Base-by-base conservation (phyloP, 2,329 filamentous ascomycete species). In the Thyridium curvatum region DNA sequence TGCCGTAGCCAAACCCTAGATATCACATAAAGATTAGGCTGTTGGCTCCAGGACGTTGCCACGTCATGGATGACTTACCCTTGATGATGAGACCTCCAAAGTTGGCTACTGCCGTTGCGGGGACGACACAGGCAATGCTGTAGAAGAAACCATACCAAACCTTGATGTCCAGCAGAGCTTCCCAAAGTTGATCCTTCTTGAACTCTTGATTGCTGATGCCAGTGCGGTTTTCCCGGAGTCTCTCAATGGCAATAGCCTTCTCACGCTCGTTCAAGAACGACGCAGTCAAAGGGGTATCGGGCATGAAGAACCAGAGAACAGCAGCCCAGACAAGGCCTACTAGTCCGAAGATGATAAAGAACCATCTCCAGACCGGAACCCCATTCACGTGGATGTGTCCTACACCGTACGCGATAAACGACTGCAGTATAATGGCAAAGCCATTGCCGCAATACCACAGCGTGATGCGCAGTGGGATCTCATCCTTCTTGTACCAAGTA, bases 211-310 rank as follows among this genome's bases (percentile, higher is more conserved):
- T 61, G 8, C 54, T 54, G 10, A 68, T 59, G 0, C 64, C 65
- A 46, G 59, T 64, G 37, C 74, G 71, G 34, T 76, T 75, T 47
- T 66, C 67, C 2, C 71, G 58, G 12, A 76, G 51, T 34, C 77
- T 63, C 49, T 82, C 77, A 10, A 81, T 67, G 0, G 77, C 76
- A 9, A 80, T 58, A 0, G 77, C 49, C 40, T 74, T 79, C 34
- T 82, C 77, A 12, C 72, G 61, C 4, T 71, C 65, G 0, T 59
- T 64, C 2, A 82, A 62, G 35, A 79, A 82, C 15, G 69, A 74
- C 2, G 77, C 69, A 16, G 74, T 67, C 50, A 79, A 70, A 0
- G 80, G 79, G 0, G 76, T 79, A 47, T 84, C 80, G 0, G 81
- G 81, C 66, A 84, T 78, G 37, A 72, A 70, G 14, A 71, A 39